Evolutionary conservation across 2,329 filamentous ascomycete species (phyloP).

Genomic region (Diatrype stigma): DNA sequence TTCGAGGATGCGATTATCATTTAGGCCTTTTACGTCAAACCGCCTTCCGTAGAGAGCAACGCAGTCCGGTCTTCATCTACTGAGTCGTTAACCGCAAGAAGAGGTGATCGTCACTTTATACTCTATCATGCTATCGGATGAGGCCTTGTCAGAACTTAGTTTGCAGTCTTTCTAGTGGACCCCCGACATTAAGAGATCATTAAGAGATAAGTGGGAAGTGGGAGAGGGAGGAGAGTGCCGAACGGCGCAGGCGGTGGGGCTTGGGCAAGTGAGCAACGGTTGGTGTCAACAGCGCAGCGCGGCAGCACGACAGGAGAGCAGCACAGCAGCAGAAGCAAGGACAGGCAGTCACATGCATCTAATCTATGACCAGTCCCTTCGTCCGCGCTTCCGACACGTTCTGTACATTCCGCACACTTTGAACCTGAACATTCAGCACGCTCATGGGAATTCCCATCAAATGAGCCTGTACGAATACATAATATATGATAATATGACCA

Average conservation of each 20-base stretch:
- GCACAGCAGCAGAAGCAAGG: no score
- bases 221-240: not conserved
- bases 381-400: no score
- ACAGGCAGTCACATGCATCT: not conserved
- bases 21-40: not conserved
- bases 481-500: no score
- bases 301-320: no score
- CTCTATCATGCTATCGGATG: not conserved
- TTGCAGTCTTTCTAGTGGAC: no score
- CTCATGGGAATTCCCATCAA: not conserved
- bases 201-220: not conserved
- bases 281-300: not conserved
- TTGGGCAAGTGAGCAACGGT: not conserved
- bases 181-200: not conserved
- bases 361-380: not conserved
- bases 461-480: not conserved
- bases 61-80: not conserved
- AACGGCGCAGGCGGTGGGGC: no score
- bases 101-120: not conserved
- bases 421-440: not conserved
- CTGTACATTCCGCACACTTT: no score
- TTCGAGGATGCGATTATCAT: not conserved
- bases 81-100: not conserved
- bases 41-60: not conserved
- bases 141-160: not conserved